Base-by-base conservation (phyloP, 2,329 filamentous ascomycete genomes). In the Dothistroma septosporum region DNA sequence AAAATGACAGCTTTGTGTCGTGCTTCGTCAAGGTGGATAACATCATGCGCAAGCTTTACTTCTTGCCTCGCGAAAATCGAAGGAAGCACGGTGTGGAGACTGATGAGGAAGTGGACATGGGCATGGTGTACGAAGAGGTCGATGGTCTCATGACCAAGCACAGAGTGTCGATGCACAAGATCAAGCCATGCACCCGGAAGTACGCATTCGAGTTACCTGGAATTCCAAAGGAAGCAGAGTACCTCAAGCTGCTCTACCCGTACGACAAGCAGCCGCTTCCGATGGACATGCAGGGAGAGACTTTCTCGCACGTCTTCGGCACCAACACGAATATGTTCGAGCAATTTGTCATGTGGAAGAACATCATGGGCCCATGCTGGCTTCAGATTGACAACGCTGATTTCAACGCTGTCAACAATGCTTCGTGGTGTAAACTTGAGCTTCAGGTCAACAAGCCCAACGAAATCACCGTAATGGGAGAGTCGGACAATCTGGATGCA, bases 331-430 rank as follows among this genome's bases (percentile, higher is more conserved):
- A 91, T 0, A 82, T 99, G 0, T 99, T 99, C 69, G 94, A 99
- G 76, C 94, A 99, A 69, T 99, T 99, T 72, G 94, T 99, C 21
- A 82, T 99, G 5, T 97, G 92, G 90, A 97, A 97, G 78, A 96
- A 96, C 72, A 90, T 99, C 69, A 99, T 97, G 93, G 94, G 94
- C 1, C 94, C 94, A 32, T 97, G 94, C 75, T 99, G 94, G 94
- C 83, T 99, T 50, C 92, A 88, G 72, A 94, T 99, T 58, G 84
- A 92, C 66, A 88, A 89, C 66, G 90, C 90, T 32, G 87, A 97
- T 74, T 97, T 96, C 73, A 83, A 84, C 19, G 82, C 89, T 6
- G 82, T 97, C 67, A 93, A 91, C 75, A 97, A 97, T 69, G 90
- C 92, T 11, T 99, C 94, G 0, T 94, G 95, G 84, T 97, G 94